Base-by-base conservation (phyloP, 2,329 filamentous ascomycete genomes). In the Fusarium redolens region DNA sequence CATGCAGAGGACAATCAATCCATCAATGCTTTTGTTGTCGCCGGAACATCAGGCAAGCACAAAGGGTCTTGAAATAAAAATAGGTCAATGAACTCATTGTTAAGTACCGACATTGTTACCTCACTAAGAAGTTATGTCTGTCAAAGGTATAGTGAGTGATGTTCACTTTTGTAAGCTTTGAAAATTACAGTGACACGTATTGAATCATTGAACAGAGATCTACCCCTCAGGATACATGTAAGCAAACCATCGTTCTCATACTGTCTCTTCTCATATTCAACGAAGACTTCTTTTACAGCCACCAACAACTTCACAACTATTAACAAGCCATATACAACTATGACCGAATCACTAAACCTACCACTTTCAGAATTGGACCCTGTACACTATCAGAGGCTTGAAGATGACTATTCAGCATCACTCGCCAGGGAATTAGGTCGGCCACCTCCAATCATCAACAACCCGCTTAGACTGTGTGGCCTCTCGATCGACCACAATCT, bases 161-260 rank as follows among this genome's bases (percentile, higher is more conserved):
- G 25, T 25, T 25, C 25, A 25, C 25, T 25, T 25, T 25, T 25
- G 25, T 25, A 25, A 5, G 5, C 25, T 25, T 25, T 25, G 4
- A 25, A 25, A 25, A 25, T 25, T 25, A 25, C 25, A 25, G 25
- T 25, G 25, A 25, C 25, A 25, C 25, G 25, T 25, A 25, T 25
- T 25, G 25, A 25, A 25, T 25, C 25, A 25, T 25, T 25, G 25
- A 25, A 25, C 25, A 5, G 25, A 25, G 43, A 28, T 22, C 11
- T 18, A 9, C 28, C 4, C 2, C 8, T 5, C 4, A 5, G 22
- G 11, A 28, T 18, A 4, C 5, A 18, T 45, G 28, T 18, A 25
- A 25, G 25, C 25, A 28, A 25, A 28, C 2, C 4, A 4, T 2
- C 6, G 11, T 2, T 1, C 4, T 3, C 0, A 0, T 12, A 13